phyloP scores from a whole-genome alignment of 2,329 filamentous ascomycete genomes.

The Tolypocladium guangdongense region DNA sequence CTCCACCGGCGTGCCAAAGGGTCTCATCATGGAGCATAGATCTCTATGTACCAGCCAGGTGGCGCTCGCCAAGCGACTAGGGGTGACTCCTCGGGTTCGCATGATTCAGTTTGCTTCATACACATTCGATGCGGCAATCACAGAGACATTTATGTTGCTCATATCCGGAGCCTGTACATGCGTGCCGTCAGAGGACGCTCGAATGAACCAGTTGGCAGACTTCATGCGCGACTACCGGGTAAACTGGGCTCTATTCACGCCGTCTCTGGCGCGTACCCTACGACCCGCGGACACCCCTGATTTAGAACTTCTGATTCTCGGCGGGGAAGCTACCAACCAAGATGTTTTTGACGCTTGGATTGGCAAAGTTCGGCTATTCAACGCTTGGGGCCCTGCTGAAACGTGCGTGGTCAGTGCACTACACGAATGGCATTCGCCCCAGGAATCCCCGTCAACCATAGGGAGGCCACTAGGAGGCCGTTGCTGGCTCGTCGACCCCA shows the following conservation, averaged over 20 bases:
- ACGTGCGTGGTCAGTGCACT: not conserved
- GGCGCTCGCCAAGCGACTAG: too few species aligned
- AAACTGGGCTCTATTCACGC: not conserved
- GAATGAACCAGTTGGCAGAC: slow-evolving; percentile 1
- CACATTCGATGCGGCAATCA: slow-evolving; percentile 3
- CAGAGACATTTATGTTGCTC: not conserved
- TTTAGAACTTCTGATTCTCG: slow-evolving; percentile 2
- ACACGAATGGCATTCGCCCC: not conserved
- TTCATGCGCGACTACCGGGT: slow-evolving; percentile 2
- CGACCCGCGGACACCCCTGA: not conserved
- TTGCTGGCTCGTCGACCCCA: slow-evolving; percentile 1
- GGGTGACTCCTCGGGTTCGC: too few species aligned
- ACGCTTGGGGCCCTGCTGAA: slow-evolving; percentile 7
- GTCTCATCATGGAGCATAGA: too few species aligned
- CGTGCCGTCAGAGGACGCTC: not conserved
- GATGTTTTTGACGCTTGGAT: slow-evolving; percentile 4
- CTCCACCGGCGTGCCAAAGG: too few species aligned
- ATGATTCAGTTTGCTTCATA: too few species aligned
- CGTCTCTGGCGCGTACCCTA: slow-evolving; percentile 1
- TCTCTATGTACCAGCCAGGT: too few species aligned
- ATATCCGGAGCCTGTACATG: too few species aligned
- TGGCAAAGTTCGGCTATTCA: slow-evolving; percentile 3
- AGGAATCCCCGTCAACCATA: not conserved
- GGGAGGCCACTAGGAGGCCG: not conserved
- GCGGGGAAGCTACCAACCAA: slow-evolving; percentile 1